Evolutionary conservation across 345 rosid species (phyloP), one percentile per base, ranked within the genome.

Genomic region (Arabis alpina): DNA sequence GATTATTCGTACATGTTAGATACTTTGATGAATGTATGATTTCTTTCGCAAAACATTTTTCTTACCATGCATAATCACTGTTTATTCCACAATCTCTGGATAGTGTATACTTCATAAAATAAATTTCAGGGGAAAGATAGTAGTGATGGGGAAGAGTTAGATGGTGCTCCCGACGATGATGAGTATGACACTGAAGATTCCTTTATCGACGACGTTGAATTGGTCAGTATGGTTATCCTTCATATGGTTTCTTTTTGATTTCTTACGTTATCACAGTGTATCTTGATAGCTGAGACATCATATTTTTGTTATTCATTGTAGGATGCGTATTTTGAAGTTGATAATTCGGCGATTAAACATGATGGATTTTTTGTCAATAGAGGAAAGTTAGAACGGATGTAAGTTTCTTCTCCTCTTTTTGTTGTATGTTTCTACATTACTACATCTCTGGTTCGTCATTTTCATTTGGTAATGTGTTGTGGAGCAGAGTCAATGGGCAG

Each of bases 321-420:
- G 98, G 98, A 93, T 85, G 97, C 91, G 74, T 93, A 93, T 82
- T 93, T 93, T 77, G 92, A 90, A 80, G 97, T 93, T 76, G 98
- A 93, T 82, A 84, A 88, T 85, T 83, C 98, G 52, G 87, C 86
- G 56, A 77, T 88, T 72, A 90, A 90, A 76, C 93, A 93, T 62
- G 89, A 84, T 72, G 97, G 98, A 53, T 93, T 88, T 82, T 91
- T 88, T 86, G 85, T 93, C 75, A 93, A 87, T 56, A 88, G 92
- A 76, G 98, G 98, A 77, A 87, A 76, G 65, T 75, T 93, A 78
- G 98, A 93, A 76, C 82, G 87, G 74, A 65, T 82, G 98, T 93
- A 82, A 86, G 97, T 77, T 74, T 69, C 64, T 28, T 66, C 42
- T 53, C 44, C 41, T 54, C 67, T 49, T 59, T 51, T 52, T 59